phyloP scores from a whole-genome alignment of 805 yeast species.

The Candida nitratophila region DNA sequence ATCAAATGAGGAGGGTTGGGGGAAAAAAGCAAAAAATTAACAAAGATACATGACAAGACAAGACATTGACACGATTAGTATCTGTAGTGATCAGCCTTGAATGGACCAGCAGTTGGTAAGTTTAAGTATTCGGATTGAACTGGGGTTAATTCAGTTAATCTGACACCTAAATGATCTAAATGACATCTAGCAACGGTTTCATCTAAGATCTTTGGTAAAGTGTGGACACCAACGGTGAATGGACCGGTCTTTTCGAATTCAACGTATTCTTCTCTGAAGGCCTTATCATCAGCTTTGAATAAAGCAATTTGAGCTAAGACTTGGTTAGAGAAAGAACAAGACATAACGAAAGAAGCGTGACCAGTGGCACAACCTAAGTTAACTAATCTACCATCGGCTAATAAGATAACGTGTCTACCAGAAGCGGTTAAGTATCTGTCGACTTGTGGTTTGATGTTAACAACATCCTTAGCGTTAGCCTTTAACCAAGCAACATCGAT shows the following conservation, averaged over 20 bases:
- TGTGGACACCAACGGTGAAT: constrained; percentile 88
- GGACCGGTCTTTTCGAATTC: constrained; percentile 93
- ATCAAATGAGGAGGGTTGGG: background rate
- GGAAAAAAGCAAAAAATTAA: too few species aligned
- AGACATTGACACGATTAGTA: too few species aligned
- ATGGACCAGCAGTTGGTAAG: constrained; percentile 90
- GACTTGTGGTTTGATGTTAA: constrained; percentile 98
- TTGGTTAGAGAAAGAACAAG: constrained; percentile 99
- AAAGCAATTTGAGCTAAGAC: constrained; percentile 97
- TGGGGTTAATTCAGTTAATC: constrained; percentile 64
- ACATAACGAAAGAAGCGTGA: constrained; percentile 98
- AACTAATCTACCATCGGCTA: constrained; percentile 98
- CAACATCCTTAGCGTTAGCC: constrained; percentile 86
- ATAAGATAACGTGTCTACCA: constrained; percentile 91
- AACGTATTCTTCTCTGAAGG: constrained; percentile 71
- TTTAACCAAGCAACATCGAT: constrained; percentile 99
- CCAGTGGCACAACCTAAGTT: constrained; percentile 99
- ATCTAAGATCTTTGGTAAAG: constrained; percentile 95
- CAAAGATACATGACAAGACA: too few species aligned
- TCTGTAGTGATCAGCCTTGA: constrained; percentile 97
- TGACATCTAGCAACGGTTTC: constrained; percentile 98
- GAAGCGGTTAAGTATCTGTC: constrained; percentile 87
- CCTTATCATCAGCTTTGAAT: constrained; percentile 79
- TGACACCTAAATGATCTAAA: constrained; percentile 89
- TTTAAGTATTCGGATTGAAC: constrained; percentile 94